Conservation (phyloP, 2,329 filamentous ascomycete genomes). For the Cladosporium phlei region DNA sequence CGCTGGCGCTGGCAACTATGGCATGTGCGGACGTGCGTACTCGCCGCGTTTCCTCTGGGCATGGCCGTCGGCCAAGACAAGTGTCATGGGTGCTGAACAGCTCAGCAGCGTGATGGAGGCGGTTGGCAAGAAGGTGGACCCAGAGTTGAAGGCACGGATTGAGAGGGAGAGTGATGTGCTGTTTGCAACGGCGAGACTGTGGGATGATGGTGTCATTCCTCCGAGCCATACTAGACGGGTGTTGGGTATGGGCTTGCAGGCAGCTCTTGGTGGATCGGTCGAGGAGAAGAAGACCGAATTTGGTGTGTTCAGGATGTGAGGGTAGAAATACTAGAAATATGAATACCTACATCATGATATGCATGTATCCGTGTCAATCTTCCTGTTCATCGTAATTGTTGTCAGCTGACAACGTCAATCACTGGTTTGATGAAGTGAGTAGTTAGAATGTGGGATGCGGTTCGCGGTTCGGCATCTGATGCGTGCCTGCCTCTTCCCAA, state of each 20-base stretch:
- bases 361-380: too few species aligned
- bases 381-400: too few species aligned
- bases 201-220: conserved; percentile 59
- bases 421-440: too few species aligned
- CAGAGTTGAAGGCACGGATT: conserved; percentile 75
- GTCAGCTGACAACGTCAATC: too few species aligned
- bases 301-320: conserved; percentile 39
- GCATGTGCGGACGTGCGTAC: conserved; percentile 94
- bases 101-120: conserved; percentile 90
- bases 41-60: conserved; percentile 88
- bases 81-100: conserved; percentile 94
- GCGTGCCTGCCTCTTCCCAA: too few species aligned
- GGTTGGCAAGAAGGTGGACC: conserved; percentile 78
- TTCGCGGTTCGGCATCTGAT: too few species aligned
- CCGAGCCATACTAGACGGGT: conserved; percentile 46
- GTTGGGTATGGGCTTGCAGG: conserved; percentile 45
- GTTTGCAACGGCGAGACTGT: conserved; percentile 82
- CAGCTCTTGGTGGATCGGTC: conserved; percentile 36
- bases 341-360: too few species aligned
- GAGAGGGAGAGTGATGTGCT: conserved; percentile 84
- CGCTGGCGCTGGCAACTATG: conserved; percentile 94
- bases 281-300: conserved; percentile 33
- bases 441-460: too few species aligned
- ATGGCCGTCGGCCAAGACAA: conserved; percentile 96
- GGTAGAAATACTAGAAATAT: too few species aligned